Conservation (phyloP, 208 protist genomes). For the Trypanosoma lewisi region DNA sequence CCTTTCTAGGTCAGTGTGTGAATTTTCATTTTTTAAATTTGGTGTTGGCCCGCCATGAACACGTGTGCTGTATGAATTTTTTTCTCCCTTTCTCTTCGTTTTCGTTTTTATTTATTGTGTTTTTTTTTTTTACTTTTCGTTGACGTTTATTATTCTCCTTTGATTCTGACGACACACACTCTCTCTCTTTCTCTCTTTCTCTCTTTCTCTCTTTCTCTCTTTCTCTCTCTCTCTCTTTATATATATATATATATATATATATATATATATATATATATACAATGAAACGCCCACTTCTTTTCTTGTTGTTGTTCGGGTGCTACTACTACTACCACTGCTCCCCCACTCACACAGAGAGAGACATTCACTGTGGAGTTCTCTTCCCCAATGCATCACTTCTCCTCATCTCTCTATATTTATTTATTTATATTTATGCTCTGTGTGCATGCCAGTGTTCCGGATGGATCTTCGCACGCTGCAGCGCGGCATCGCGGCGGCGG, state of each 20-base stretch:
- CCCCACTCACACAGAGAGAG: too few relatives aligned
- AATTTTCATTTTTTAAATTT: conserved; percentile 12
- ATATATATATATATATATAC: conserved; percentile 21
- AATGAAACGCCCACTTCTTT: too few relatives aligned
- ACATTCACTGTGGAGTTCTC: too few relatives aligned
- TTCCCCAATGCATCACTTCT: too few relatives aligned
- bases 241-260: conserved; percentile 18
- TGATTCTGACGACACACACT: background rate
- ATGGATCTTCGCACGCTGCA: conserved; percentile 22
- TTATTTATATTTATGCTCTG: background rate
- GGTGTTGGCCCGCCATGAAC: background rate
- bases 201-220: background rate
- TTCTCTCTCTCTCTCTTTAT: too few relatives aligned
- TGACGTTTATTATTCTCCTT: background rate
- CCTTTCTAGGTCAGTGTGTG: background rate
- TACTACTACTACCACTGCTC: too few relatives aligned
- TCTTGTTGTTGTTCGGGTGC: too few relatives aligned
- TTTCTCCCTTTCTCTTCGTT: conserved; percentile 7
- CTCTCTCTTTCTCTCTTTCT: conserved; percentile 1
- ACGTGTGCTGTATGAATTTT: background rate
- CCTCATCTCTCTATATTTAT: background rate
- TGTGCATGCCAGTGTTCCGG: background rate
- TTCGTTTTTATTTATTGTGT: conserved; percentile 3
- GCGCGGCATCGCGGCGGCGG: conserved; percentile 34
- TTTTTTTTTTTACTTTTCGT: conserved; percentile 12